phyloP scores from a whole-genome alignment of 78 protist species.

The Cyanophora paradoxa region DNA sequence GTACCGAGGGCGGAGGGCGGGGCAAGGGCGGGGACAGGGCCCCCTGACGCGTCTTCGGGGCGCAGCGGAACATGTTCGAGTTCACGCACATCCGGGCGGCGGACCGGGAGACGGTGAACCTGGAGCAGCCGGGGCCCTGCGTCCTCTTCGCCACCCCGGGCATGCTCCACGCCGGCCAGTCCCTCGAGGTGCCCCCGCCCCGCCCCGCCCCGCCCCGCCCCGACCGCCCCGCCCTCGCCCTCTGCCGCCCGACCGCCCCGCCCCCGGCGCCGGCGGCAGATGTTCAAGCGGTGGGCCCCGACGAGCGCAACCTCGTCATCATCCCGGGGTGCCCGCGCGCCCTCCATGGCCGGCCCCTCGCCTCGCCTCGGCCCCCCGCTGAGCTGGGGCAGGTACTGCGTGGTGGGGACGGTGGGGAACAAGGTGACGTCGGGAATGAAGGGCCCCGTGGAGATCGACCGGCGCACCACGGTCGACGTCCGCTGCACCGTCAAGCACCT shows the following conservation, averaged over 20 bases:
- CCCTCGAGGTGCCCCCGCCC: conserved; percentile 47
- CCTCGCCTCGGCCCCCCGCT: not conserved
- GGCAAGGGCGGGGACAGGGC: not conserved
- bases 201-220: not conserved
- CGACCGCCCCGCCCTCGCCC: not conserved
- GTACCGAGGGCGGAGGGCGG: not conserved
- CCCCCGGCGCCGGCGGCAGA: conserved; percentile 30
- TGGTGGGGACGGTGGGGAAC: conserved; percentile 90
- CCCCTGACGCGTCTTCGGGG: no score
- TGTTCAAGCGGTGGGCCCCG: conserved; percentile 77
- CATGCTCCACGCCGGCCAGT: conserved; percentile 90
- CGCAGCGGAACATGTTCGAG: conserved; percentile 71
- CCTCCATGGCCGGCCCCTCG: not conserved
- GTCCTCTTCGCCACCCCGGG: conserved; percentile 97
- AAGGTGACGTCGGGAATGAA: conserved; percentile 23
- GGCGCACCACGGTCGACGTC: conserved; percentile 21
- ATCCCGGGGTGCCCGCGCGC: conserved; percentile 72
- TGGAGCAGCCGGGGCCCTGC: conserved; percentile 53
- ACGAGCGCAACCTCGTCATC: conserved; percentile 75
- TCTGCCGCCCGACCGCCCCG: not conserved
- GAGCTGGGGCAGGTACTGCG: conserved; percentile 62
- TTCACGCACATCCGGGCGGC: conserved; percentile 67
- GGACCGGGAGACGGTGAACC: conserved; percentile 26
- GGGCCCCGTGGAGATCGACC: conserved; percentile 57
- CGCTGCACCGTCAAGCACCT: conserved; percentile 7